These are phyloP conservation scores for Anthracocystis walkeri DNA, from an alignment of 1,284 basidiomycete species.

Conservation along the genomic window DNA sequence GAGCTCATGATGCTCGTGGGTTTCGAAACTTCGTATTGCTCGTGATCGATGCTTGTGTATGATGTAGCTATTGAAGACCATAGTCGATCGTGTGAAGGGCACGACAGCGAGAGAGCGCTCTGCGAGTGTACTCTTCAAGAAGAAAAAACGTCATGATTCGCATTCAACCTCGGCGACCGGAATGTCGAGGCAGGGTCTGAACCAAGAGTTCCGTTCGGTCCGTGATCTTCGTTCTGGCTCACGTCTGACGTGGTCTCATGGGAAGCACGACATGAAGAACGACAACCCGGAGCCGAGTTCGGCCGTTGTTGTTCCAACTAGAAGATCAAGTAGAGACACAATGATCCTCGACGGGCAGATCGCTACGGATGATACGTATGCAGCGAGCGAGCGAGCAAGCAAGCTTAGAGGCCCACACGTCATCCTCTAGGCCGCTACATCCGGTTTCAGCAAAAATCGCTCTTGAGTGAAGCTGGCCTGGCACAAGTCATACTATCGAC, in stretches of 20 bases:
- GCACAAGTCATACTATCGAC: too few relatives aligned
- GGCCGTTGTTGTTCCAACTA: not conserved
- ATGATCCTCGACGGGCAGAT: not conserved
- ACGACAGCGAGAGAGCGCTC: not conserved
- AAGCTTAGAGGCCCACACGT: too few relatives aligned
- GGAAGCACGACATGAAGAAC: not conserved
- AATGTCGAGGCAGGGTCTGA: conserved; percentile 4
- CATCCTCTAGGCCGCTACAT: too few relatives aligned
- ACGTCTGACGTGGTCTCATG: not conserved
- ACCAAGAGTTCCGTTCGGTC: conserved; percentile 2
- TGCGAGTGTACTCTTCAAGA: not conserved
- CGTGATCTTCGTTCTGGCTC: not conserved
- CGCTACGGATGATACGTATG: not conserved
- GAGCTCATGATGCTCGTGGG: not conserved
- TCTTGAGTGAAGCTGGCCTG: too few relatives aligned
- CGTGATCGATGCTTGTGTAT: too few relatives aligned
- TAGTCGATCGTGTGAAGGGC: too few relatives aligned
- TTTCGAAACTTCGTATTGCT: too few relatives aligned
- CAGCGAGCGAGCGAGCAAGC: too few relatives aligned
- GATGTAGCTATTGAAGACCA: too few relatives aligned
- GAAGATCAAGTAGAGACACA: not conserved
- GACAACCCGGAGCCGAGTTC: not conserved
- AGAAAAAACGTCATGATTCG: not conserved
- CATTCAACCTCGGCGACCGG: not conserved
- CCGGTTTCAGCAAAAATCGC: too few relatives aligned